Conservation (phyloP, 305 asterid species). For the Andrographis paniculata region DNA sequence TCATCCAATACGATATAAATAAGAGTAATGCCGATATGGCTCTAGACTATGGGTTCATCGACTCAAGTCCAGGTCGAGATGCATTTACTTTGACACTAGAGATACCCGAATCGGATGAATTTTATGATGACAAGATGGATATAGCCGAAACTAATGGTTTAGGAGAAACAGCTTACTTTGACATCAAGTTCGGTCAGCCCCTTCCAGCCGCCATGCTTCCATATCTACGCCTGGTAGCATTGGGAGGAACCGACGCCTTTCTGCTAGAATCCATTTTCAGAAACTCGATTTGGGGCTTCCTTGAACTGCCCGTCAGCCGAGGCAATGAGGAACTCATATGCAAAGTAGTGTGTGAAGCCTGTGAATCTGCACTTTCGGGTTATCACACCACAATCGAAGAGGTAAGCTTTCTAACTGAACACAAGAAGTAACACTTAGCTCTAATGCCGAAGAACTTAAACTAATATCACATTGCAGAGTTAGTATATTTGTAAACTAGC, state of each 20-base stretch:
- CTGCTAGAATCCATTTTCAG: conserved; percentile 79
- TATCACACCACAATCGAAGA: conserved; percentile 82
- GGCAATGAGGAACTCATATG: conserved; percentile 86
- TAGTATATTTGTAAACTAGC: no score
- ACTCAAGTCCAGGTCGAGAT: conserved; percentile 49
- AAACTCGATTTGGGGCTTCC: conserved; percentile 65
- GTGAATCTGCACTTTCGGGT: conserved; percentile 69
- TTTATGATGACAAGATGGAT: conserved; percentile 68
- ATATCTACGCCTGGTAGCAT: conserved; percentile 65
- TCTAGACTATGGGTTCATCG: conserved; percentile 85
- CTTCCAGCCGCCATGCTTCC: conserved; percentile 68
- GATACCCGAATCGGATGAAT: conserved; percentile 65
- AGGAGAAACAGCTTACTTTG: conserved; percentile 65
- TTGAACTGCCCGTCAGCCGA: conserved; percentile 68
- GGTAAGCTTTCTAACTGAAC: conserved; percentile 29
- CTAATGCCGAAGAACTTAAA: no score
- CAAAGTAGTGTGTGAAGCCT: conserved; percentile 53
- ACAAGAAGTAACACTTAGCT: no score
- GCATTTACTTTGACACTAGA: conserved; percentile 75
- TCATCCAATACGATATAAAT: conserved; percentile 73
- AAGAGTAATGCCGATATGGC: conserved; percentile 97
- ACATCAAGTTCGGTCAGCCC: conserved; percentile 61
- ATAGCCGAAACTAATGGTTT: conserved; percentile 71
- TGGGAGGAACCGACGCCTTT: conserved; percentile 82
- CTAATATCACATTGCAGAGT: no score